These are phyloP conservation scores for Sphagnum contortum DNA, from an alignment of 225 moss, liverwort and hornwort species.

Conservation along the genomic window DNA sequence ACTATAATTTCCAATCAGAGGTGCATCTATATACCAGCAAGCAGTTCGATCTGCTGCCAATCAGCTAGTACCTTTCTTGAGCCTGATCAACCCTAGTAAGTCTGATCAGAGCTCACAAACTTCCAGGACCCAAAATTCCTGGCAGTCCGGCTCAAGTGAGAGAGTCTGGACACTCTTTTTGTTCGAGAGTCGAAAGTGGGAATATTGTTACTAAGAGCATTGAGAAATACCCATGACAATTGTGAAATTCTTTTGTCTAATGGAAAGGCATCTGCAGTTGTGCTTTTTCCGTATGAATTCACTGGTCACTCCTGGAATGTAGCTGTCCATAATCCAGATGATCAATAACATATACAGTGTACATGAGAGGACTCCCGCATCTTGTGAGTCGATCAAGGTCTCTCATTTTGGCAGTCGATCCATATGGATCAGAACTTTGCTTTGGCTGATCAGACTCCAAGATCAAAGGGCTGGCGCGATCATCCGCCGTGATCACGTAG, in stretches of 20 bases:
- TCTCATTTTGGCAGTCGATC: too few relatives aligned
- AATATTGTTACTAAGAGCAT: constrained; percentile 85
- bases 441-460: too few relatives aligned
- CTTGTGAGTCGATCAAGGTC: too few relatives aligned
- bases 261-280: constrained; percentile 70
- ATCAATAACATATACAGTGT: constrained; percentile 39
- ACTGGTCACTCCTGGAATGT: constrained; percentile 54
- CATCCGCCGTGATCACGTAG: too few relatives aligned
- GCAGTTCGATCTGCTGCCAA: too few relatives aligned
- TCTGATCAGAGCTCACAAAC: constrained; percentile 63
- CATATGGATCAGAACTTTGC: too few relatives aligned
- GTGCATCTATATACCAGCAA: background rate
- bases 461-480: too few relatives aligned
- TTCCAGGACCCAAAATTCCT: constrained; percentile 81
- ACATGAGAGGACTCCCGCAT: too few relatives aligned
- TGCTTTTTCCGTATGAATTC: constrained; percentile 45
- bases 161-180: constrained; percentile 31
- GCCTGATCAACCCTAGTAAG: constrained; percentile 19
- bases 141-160: constrained; percentile 60
- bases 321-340: constrained; percentile 47
- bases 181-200: constrained; percentile 99
- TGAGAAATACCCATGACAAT: constrained; percentile 74
- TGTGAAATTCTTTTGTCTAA: constrained; percentile 77
- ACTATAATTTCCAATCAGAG: too few relatives aligned
- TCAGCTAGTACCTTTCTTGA: constrained; percentile 56